Base-by-base conservation (phyloP, 345 rosid species). In the Lepidium africanum region DNA sequence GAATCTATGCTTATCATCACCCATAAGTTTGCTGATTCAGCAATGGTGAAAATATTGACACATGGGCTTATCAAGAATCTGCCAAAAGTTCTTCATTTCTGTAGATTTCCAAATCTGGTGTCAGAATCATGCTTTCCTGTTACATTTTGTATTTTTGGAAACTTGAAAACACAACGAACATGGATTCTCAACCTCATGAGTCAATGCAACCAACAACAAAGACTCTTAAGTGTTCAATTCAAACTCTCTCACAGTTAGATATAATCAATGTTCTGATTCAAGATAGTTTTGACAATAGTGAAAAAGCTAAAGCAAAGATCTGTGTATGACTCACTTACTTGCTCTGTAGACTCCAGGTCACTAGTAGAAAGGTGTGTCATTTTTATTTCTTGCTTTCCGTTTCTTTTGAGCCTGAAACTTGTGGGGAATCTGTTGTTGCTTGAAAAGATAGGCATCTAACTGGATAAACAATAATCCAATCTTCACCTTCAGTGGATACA, bases 391-490 rank as follows among this genome's bases (percentile, higher is more conserved):
- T 71, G 41, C 72, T 73, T 73, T 65, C 47, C 61, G 43, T 66
- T 49, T 27, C 68, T 67, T 65, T 74, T 43, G 51, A 41, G 73
- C 67, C 7, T 73, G 72, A 58, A 73, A 65, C 61, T 72, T 73
- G 71, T 72, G 72, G 66, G 67, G 67, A 74, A 68, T 75, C 64
- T 46, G 43, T 61, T 73, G 67, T 73, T 50, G 67, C 72, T 66
- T 74, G 64, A 68, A 60, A 74, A 61, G 73, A 74, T 61, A 47
- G 33, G 77, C 72, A 73, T 73, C 72, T 51, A 66, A 73, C 54
- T 73, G 77, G 78, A 74, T 67, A 74, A 74, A 61, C 73, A 64
- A 59, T 74, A 47, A 59, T 67, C 67, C 63, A 60, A 67, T 60
- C 67, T 45, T 16, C 38, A 74, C 73, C 63, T 35, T 27, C 49